Evolutionary conservation across 176 grass and related monocot genomes (phyloP).

Genomic region (Sorghum bicolor): Sorghum_bicolor_NCBIv3 NC_012870.2:61919501-61920000

Average conservation of each 20-base stretch:
- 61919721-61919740: constrained; percentile 7
- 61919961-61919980: background rate
- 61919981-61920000: background rate
- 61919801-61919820: background rate
- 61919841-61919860: background rate
- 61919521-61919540: too few relatives aligned
- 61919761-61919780: background rate
- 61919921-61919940: background rate
- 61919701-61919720: background rate
- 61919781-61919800: background rate
- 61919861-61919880: constrained; percentile 17
- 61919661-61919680: background rate
- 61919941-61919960: constrained; percentile 1
- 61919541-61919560: too few relatives aligned
- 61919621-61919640: too few relatives aligned
- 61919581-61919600: too few relatives aligned
- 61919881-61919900: background rate
- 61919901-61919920: constrained; percentile 4
- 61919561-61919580: too few relatives aligned
- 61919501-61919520: too few relatives aligned
- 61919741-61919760: background rate
- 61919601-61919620: too few relatives aligned
- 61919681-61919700: background rate
- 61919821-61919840: background rate
- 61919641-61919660: background rate